Conservation (phyloP, 1,139 yeast species). For the Scheffersomyces segobiensis region DNA sequence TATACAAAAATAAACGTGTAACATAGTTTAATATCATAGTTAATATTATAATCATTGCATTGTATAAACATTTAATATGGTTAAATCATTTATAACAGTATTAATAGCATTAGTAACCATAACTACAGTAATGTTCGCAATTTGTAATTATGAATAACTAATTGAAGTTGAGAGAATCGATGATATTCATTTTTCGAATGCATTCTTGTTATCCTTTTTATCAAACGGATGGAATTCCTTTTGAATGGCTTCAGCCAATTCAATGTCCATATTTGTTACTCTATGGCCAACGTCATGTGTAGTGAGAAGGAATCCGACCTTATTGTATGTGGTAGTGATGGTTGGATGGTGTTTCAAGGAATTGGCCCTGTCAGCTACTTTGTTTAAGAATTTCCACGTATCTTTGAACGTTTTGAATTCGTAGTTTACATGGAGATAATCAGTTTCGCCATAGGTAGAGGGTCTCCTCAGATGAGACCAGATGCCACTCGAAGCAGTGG, state of each 20-base stretch:
- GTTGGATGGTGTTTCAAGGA: slow-evolving; percentile 73
- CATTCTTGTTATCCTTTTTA: no score
- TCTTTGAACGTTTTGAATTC: slow-evolving; percentile 52
- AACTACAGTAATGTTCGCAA: background rate
- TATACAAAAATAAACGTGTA: slow-evolving; percentile 3
- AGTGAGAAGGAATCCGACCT: slow-evolving; percentile 55
- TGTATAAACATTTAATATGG: no score
- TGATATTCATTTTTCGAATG: background rate
- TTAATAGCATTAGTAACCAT: no score
- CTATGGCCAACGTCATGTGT: slow-evolving; percentile 67
- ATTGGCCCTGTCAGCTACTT: slow-evolving; percentile 63
- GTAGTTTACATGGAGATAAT: slow-evolving; percentile 26
- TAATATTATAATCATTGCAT: background rate
- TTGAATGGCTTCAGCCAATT: slow-evolving; percentile 52
- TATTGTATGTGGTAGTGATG: slow-evolving; percentile 61
- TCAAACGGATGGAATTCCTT: background rate
- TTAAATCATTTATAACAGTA: no score
- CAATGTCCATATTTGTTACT: slow-evolving; percentile 58
- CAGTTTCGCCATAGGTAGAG: background rate
- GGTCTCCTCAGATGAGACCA: background rate
- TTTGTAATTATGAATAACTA: background rate
- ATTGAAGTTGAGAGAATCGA: no score
- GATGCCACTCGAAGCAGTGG: background rate
- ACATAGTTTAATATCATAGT: slow-evolving; percentile 3
- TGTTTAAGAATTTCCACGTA: slow-evolving; percentile 67